Evolutionary conservation across 306 rosid genomes (phyloP), one percentile per base, ranked within the genome.

Genomic region (Erythrophleum fordii): DNA sequence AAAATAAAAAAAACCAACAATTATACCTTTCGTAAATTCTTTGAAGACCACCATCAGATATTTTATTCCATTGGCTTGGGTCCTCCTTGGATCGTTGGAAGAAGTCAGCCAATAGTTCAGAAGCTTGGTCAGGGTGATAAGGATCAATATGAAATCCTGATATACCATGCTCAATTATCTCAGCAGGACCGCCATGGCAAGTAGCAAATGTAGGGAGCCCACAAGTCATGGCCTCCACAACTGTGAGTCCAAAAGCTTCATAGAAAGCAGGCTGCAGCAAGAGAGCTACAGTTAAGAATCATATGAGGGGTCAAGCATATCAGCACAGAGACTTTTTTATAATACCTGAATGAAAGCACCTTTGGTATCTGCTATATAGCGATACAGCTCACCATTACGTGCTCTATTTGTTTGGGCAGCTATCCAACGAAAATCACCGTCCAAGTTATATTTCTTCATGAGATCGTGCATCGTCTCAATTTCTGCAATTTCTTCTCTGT

Each of bases 181-280:
- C 98, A 9, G 99, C 97, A 68, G 98, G 99, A 77, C 99, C 98
- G 79, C 97, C 98, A 76, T 95, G 96, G 88, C 83, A 46, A 31
- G 98, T 95, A 83, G 99, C 98, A 82, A 95, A 91, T 44, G 93
- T 92, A 0, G 99, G 99, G 52, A 93, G 98, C 42, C 94, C 98
- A 87, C 93, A 86, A 34, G 92, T 93, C 99, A 95, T 91, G 66
- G 97, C 93, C 91, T 92, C 99, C 80, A 95, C 96, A 69, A 95
- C 99, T 39, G 99, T 95, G 44, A 95, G 97, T 49, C 99, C 99
- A 82, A 95, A 95, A 17, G 98, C 99, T 88, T 95, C 99, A 81
- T 95, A 93, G 73, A 95, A 84, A 48, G 97, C 99, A 81, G 99
- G 99, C 98, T 93, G 94, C 83, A 81, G 77, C 60, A 72, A 46